Evolutionary conservation across 2,329 filamentous ascomycete species (phyloP).

Genomic region (Pseudofabraea citricarpa): DNA sequence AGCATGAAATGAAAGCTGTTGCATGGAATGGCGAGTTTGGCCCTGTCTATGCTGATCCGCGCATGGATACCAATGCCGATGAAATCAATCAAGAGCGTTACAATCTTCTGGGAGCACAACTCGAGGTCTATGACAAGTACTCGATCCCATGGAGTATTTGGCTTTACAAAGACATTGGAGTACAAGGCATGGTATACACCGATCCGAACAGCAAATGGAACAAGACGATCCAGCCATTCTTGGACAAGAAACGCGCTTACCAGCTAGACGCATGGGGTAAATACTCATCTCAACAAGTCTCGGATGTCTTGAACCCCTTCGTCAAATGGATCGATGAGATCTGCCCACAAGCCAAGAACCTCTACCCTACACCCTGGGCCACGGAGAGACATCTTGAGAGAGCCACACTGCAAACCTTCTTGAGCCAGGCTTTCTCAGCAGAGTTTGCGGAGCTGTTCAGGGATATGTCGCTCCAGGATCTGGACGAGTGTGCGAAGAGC

Average conservation of each 20-base stretch:
- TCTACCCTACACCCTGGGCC: conserved; percentile 22
- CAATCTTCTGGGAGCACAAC: conserved; percentile 38
- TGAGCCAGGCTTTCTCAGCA: conserved; percentile 17
- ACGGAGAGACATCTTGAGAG: conserved; percentile 18
- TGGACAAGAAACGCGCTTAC: conserved; percentile 48
- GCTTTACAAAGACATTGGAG: conserved; percentile 51
- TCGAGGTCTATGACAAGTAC: conserved; percentile 45
- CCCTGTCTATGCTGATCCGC: conserved; percentile 29
- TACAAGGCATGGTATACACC: conserved; percentile 48
- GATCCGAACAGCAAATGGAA: conserved; percentile 43
- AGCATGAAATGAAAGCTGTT: conserved; percentile 34
- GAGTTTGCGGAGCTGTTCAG: conserved; percentile 51
- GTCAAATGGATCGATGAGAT: conserved; percentile 19
- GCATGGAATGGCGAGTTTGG: conserved; percentile 52
- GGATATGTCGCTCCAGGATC: conserved; percentile 41
- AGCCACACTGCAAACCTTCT: conserved; percentile 10
- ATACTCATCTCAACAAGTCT: conserved; percentile 27
- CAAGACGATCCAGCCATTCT: conserved; percentile 41
- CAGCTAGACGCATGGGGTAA: conserved; percentile 51
- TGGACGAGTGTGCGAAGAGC: conserved; percentile 40
- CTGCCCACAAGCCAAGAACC: conserved; percentile 17
- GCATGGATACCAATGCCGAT: conserved; percentile 27
- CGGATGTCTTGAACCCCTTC: conserved; percentile 28
- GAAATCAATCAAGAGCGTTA: conserved; percentile 36
- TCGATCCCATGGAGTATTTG: conserved; percentile 51